Conservation (phyloP, 768 basidiomycete genomes). For the Lyophyllum semitale region DNA sequence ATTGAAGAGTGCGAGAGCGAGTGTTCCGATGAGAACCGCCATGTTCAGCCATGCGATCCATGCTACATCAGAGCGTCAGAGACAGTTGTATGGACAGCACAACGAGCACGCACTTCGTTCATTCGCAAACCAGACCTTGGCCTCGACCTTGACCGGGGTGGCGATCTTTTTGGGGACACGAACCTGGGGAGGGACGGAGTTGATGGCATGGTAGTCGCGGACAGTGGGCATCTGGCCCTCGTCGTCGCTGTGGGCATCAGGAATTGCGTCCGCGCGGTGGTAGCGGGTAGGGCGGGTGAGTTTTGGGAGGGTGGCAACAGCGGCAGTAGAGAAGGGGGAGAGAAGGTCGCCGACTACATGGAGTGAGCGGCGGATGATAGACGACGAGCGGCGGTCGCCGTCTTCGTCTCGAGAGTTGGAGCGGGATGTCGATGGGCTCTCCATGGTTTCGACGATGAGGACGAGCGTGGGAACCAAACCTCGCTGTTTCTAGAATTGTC, state of each 20-base stretch:
- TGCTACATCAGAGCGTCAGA: slow-evolving; percentile 42
- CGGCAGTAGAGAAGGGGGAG: slow-evolving; percentile 71
- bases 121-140: slow-evolving; percentile 98
- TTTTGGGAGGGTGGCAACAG: slow-evolving; percentile 50
- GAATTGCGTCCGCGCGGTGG: slow-evolving; percentile 73
- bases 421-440: slow-evolving; percentile 6
- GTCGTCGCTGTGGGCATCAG: slow-evolving; percentile 51
- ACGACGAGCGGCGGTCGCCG: slow-evolving; percentile 20
- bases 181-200: slow-evolving; percentile 59
- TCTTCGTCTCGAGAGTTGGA: slow-evolving; percentile 6
- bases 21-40: slow-evolving; percentile 78
- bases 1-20: slow-evolving; percentile 89
- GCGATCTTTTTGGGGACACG: slow-evolving; percentile 82
- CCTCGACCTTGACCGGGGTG: slow-evolving; percentile 84
- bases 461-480: not conserved
- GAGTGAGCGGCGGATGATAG: slow-evolving; percentile 61
- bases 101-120: slow-evolving; percentile 68
- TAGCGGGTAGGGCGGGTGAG: slow-evolving; percentile 50
- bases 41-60: slow-evolving; percentile 94
- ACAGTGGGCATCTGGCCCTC: slow-evolving; percentile 61
- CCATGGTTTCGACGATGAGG: slow-evolving; percentile 4
- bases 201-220: slow-evolving; percentile 78
- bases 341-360: slow-evolving; percentile 58
- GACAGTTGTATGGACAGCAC: not conserved
- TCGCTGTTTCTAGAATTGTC: slow-evolving; percentile 15